Evolutionary conservation across 495 filamentous ascomycete species (phyloP).

Genomic region (Podospora pseudopauciseta): DNA sequence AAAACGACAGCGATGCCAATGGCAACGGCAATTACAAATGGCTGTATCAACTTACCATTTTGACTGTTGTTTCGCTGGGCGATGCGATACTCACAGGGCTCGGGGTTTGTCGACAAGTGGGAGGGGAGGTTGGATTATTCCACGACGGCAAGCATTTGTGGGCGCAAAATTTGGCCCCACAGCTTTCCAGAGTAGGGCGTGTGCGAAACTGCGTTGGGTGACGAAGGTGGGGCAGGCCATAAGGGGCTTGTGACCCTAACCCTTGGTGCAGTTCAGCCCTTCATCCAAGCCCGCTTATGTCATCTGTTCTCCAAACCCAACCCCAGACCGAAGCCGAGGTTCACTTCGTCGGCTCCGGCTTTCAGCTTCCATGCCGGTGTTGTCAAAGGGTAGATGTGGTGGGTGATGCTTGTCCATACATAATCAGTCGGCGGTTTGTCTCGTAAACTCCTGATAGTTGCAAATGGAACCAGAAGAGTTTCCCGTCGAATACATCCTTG

Average conservation of each 20-base stretch:
- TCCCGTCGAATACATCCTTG: slow-evolving; percentile 26
- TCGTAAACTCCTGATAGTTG: neutral
- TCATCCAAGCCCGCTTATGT: neutral
- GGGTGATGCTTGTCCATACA: neutral
- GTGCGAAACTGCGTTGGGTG: slow-evolving; percentile 24
- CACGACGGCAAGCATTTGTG: slow-evolving; percentile 32
- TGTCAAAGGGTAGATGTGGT: neutral
- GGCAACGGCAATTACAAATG: slow-evolving; percentile 1
- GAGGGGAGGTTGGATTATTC: slow-evolving; percentile 20
- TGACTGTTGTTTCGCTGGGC: slow-evolving; percentile 47
- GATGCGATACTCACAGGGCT: slow-evolving; percentile 30
- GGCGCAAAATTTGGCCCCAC: slow-evolving; percentile 32
- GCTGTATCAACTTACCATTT: slow-evolving; percentile 54
- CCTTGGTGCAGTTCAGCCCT: too few relatives aligned
- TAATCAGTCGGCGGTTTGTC: neutral
- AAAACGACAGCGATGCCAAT: slow-evolving; percentile 2
- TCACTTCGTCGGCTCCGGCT: slow-evolving; percentile 11
- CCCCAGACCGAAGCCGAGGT: slow-evolving; percentile 21
- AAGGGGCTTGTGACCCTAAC: too few relatives aligned
- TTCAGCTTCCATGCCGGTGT: slow-evolving; percentile 1
- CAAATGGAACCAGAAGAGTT: slow-evolving; percentile 18
- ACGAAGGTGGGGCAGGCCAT: slow-evolving; percentile 18
- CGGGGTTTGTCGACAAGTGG: slow-evolving; percentile 32
- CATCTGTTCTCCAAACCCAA: neutral
- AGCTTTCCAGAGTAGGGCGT: slow-evolving; percentile 31